phyloP scores from a whole-genome alignment of 495 filamentous ascomycete species.

The Aspergillus conjunctus region DNA sequence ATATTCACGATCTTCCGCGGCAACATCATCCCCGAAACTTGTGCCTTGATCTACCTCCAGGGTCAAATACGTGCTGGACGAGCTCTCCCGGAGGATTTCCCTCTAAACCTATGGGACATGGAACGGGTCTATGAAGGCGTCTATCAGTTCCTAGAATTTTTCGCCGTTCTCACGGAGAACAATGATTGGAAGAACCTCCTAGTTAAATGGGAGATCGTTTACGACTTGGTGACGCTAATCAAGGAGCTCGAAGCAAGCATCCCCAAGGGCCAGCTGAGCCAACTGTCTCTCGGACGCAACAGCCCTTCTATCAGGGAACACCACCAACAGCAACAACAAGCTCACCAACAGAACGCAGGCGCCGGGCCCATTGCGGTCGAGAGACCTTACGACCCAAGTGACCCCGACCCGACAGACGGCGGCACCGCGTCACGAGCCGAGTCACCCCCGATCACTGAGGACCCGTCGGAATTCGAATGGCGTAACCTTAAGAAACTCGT shows the following conservation, averaged over 20 bases:
- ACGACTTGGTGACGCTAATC: conserved; percentile 80
- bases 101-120: conserved; percentile 95
- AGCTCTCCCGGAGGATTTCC: conserved; percentile 77
- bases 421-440: conserved; percentile 51
- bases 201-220: conserved; percentile 83
- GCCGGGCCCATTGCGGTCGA: conserved; percentile 56
- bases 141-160: conserved; percentile 90
- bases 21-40: conserved; percentile 88
- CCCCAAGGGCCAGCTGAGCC: conserved; percentile 65
- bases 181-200: conserved; percentile 68
- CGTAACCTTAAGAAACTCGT: conserved; percentile 89
- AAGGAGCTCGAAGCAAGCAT: conserved; percentile 85
- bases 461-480: conserved; percentile 90
- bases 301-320: conserved; percentile 25
- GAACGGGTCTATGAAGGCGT: conserved; percentile 88
- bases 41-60: conserved; percentile 89
- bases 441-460: conserved; percentile 69
- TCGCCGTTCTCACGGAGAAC: conserved; percentile 85
- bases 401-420: conserved; percentile 48
- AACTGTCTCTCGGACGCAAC: conserved; percentile 41
- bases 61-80: conserved; percentile 76
- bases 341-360: conserved; percentile 30
- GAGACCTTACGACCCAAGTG: conserved; percentile 57
- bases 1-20: conserved; percentile 89
- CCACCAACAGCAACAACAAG: conserved; percentile 12